These are phyloP conservation scores for Xylaria bambusicola DNA, from an alignment of 495 filamentous ascomycete species.

Conservation along the genomic window DNA sequence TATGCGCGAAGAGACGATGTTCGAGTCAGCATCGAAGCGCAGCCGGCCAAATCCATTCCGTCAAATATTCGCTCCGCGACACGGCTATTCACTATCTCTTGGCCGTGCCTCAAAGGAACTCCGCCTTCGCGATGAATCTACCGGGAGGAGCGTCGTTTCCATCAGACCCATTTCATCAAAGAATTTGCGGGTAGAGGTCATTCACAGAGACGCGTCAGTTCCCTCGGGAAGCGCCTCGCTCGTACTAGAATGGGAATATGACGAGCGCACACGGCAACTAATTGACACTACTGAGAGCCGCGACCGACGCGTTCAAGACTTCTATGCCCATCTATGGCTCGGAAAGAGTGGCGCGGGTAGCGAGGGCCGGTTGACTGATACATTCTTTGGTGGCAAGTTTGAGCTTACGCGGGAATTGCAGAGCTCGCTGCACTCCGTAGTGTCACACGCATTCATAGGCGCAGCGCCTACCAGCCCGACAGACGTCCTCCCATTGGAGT, in stretches of 20 bases:
- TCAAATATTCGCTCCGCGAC: slow-evolving; percentile 5
- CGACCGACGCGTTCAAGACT: slow-evolving; percentile 80
- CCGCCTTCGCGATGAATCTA: slow-evolving; percentile 69
- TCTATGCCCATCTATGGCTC: slow-evolving; percentile 84
- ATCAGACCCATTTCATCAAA: slow-evolving; percentile 62
- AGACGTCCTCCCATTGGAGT: slow-evolving; percentile 86
- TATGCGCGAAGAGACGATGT: slow-evolving; percentile 19
- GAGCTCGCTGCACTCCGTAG: slow-evolving; percentile 85
- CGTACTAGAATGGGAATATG: slow-evolving; percentile 77
- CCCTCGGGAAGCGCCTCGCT: slow-evolving; percentile 44
- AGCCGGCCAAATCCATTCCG: slow-evolving; percentile 9
- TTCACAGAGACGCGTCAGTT: slow-evolving; percentile 3
- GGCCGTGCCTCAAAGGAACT: slow-evolving; percentile 41
- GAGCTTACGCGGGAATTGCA: slow-evolving; percentile 64
- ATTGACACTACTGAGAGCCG: slow-evolving; percentile 76
- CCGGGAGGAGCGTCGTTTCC: slow-evolving; percentile 71
- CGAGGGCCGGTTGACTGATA: slow-evolving; percentile 68
- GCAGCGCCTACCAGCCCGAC: slow-evolving; percentile 83
- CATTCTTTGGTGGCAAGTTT: slow-evolving; percentile 72
- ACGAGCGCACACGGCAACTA: slow-evolving; percentile 79
- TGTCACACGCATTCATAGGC: slow-evolving; percentile 83
- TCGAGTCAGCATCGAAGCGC: slow-evolving; percentile 10
- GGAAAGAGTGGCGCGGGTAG: slow-evolving; percentile 71
- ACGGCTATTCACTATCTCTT: not conserved
- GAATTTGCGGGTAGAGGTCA: not conserved